Base-by-base conservation (phyloP, 352 stramenopile species). In the Blastocystis sp. region DNA sequence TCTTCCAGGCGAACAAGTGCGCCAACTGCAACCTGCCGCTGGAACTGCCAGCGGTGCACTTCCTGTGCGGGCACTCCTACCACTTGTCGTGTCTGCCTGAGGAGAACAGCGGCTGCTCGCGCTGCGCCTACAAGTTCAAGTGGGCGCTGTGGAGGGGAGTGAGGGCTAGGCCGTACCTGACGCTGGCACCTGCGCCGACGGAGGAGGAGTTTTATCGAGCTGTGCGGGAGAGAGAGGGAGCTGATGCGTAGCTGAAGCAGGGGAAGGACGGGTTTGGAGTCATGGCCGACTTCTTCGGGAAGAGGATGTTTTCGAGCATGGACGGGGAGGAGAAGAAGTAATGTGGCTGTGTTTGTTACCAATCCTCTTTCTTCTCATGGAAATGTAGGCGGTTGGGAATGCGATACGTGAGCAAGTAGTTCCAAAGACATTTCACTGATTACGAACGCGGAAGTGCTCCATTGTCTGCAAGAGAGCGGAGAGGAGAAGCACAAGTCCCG, bases 1-100 rank as follows among this genome's bases (percentile, higher is more conserved):
- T 96, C 10, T 96, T 96, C 90, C 94, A 96, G 57, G 60, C 52
- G 43, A 95, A 93, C 66, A 96, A 95, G 89, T 96, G 94, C 87
- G 92, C 95, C 57, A 70, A 95, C 63, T 96, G 93, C 89, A 95
- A 94, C 89, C 93, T 95, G 87, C 93, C 95, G 80, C 87, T 96
- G 89, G 94, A 96, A 89, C 90, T 96, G 14, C 94, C 94, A n/a
- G 93, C 93, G 0, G 93, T 96, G 59, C 94, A 96, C 84, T 96
- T 96, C 87, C 93, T 96, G 91, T 96, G 93, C 80, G 93, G 95
- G 68, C 93, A 96, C 90, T 95, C 92, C 74, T 96, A 95, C 77
- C 91, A 95, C 17, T 48, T 80, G 76, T 34, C 40, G 40, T 87
- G 64, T 87, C 42, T 87, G 3, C 10, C 69, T 11, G 42, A 24